Base-by-base conservation (phyloP, 225 moss, liverwort and hornwort species). In the Rhytidiadelphus loreus region DNA sequence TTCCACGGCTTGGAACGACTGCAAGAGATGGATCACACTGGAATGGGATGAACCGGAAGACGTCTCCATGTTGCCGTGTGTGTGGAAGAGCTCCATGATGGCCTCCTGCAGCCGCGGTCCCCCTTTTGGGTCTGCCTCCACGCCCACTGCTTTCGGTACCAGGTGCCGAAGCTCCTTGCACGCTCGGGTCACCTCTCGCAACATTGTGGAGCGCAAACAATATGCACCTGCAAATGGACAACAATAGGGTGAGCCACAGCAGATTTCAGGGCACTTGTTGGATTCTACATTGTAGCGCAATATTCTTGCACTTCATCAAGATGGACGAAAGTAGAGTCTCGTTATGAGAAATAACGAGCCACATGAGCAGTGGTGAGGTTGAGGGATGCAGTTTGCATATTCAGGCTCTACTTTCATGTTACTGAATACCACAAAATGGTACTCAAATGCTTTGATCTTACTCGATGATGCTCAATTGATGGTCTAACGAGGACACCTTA, bases 61-160 rank as follows among this genome's bases (percentile, higher is more conserved):
- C 23, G 71, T 88, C 56, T n/a, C 90, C 77, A 37, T n/a, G 77
- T 39, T 64, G n/a, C 97, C 96, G 52, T 97, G 97, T 4, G 94
- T 94, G 41, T 92, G 95, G 69, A 96, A 96, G 6, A 97, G 90
- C 72, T 94, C 89, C 95, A 96, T 96, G 18, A 97, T 92, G 8
- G 97, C 97, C 85, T 97, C 97, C 61, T 96, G 96, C 29, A 97
- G 86, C 28, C 95, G 91, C 9, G 97, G 97, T 2, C 97, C 96
- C 20, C 97, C 97, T 81, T 93, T 96, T 6, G 97, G 97, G 9
- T 97, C 97, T 3, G 96, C 96, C 78, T 96, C 93, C 62, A 97
- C 97, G 35, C 97, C 97, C 70, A 97, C 93, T 4, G 93, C 94
- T 79, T 90, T 94, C 28, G 97, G 97, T 64, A 97, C 96, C 86